Conservation (phyloP, 1,284 basidiomycete genomes). For the Ustilago cynodontis region DNA sequence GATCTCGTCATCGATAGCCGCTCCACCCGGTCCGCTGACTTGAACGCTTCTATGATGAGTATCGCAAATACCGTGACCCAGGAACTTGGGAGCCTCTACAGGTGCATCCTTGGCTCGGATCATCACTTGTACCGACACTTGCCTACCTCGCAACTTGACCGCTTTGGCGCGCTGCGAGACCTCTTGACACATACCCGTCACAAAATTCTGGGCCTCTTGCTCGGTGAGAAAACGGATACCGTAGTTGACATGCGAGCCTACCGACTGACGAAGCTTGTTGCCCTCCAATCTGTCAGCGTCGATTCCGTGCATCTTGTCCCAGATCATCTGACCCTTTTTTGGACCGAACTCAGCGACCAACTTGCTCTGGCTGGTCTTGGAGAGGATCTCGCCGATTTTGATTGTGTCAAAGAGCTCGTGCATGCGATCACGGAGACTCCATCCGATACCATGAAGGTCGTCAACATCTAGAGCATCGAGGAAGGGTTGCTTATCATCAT, state of each 20-base stretch:
- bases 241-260: slow-evolving; percentile 73
- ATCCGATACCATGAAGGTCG: slow-evolving; percentile 89
- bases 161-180: slow-evolving; percentile 62
- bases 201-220: slow-evolving; percentile 78
- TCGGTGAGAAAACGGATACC: slow-evolving; percentile 90
- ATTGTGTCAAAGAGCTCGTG: slow-evolving; percentile 81
- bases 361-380: slow-evolving; percentile 30
- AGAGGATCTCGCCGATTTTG: slow-evolving; percentile 76
- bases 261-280: slow-evolving; percentile 58
- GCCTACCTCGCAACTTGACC: slow-evolving; percentile 82
- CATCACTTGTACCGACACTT: slow-evolving; percentile 83
- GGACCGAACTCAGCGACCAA: slow-evolving; percentile 79
- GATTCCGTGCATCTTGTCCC: slow-evolving; percentile 83
- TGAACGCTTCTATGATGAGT: slow-evolving; percentile 81
- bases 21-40: slow-evolving; percentile 71
- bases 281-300: slow-evolving; percentile 83
- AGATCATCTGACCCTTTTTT: slow-evolving; percentile 84
- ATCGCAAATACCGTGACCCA: slow-evolving; percentile 91
- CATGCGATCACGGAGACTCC: slow-evolving; percentile 67
- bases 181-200: slow-evolving; percentile 58
- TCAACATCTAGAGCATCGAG: slow-evolving; percentile 84
- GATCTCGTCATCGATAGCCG: slow-evolving; percentile 79
- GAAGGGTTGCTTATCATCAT: slow-evolving; percentile 73
- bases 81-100: slow-evolving; percentile 93
- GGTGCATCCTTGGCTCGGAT: slow-evolving; percentile 87